phyloP scores from a whole-genome alignment of 1,284 basidiomycete genomes.

The Mycocalia duriaeana region DNA sequence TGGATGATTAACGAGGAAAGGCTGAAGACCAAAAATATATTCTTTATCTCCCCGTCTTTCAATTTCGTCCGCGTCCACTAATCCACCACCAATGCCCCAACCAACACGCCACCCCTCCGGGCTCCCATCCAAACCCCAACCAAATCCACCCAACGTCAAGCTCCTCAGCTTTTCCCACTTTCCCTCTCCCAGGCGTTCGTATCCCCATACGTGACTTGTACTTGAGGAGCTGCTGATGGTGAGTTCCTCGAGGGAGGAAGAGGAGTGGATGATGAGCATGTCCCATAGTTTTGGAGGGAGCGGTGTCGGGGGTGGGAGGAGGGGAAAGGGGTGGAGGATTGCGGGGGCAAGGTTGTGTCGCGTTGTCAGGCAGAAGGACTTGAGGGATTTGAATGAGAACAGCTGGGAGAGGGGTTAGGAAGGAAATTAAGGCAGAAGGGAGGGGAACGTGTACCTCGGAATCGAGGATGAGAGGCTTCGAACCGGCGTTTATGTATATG shows the following conservation, averaged over 20 bases:
- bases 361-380: slow-evolving; percentile 38
- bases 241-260: slow-evolving; percentile 39
- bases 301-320: slow-evolving; percentile 23
- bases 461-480: neutral
- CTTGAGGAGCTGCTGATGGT: slow-evolving; percentile 42
- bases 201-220: slow-evolving; percentile 33
- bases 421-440: neutral
- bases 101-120: no score
- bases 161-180: slow-evolving; percentile 32
- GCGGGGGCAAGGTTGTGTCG: slow-evolving; percentile 39
- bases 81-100: no score
- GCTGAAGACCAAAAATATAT: slow-evolving; percentile 34
- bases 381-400: slow-evolving; percentile 35
- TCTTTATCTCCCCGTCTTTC: no score
- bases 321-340: neutral
- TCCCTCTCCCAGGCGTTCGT: slow-evolving; percentile 28
- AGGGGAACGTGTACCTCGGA: neutral
- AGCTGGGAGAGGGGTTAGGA: slow-evolving; percentile 19
- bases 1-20: slow-evolving; percentile 31
- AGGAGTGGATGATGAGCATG: slow-evolving; percentile 36
- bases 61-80: no score
- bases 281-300: slow-evolving; percentile 37
- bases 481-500: no score
- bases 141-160: slow-evolving; percentile 41
- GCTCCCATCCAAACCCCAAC: slow-evolving; percentile 36